These are phyloP conservation scores for Pseudogymnoascus sp. DNA, from an alignment of 2,329 filamentous ascomycete genomes.

Conservation along the genomic window DNA sequence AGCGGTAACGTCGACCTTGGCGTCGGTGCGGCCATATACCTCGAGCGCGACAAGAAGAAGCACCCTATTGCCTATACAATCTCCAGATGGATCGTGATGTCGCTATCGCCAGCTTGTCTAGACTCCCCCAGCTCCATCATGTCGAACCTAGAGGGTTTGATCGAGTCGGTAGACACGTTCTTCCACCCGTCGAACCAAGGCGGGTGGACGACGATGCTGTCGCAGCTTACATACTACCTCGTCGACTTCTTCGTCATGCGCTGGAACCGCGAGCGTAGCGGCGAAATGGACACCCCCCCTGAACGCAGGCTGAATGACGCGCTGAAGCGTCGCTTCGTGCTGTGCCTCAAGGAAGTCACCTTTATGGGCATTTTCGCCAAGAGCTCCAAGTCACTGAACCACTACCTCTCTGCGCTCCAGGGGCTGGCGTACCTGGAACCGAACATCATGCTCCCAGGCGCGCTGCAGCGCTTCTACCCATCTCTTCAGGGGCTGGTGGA, in stretches of 20 bases:
- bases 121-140: constrained; percentile 73
- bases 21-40: constrained; percentile 73
- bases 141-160: constrained; percentile 77
- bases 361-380: constrained; percentile 99
- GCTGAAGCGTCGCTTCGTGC: constrained; percentile 83
- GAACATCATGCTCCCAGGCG: constrained; percentile 82
- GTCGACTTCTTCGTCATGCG: constrained; percentile 95
- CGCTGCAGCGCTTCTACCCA: constrained; percentile 91
- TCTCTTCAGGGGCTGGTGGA: constrained; percentile 95
- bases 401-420: constrained; percentile 84
- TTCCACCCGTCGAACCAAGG: constrained; percentile 98
- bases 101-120: constrained; percentile 76
- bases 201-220: constrained; percentile 79
- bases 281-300: constrained; percentile 78
- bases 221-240: constrained; percentile 85
- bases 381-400: constrained; percentile 83
- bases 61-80: constrained; percentile 89
- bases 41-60: constrained; percentile 90
- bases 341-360: constrained; percentile 81
- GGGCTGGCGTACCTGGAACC: constrained; percentile 87
- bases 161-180: constrained; percentile 95
- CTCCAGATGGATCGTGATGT: constrained; percentile 87
- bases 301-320: constrained; percentile 72
- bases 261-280: constrained; percentile 91
- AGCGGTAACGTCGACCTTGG: constrained; percentile 71